Evolutionary conservation across 441 rosid species (phyloP), one percentile per base, ranked within the genome.

Genomic region (Pelargonium fulgidum): DNA sequence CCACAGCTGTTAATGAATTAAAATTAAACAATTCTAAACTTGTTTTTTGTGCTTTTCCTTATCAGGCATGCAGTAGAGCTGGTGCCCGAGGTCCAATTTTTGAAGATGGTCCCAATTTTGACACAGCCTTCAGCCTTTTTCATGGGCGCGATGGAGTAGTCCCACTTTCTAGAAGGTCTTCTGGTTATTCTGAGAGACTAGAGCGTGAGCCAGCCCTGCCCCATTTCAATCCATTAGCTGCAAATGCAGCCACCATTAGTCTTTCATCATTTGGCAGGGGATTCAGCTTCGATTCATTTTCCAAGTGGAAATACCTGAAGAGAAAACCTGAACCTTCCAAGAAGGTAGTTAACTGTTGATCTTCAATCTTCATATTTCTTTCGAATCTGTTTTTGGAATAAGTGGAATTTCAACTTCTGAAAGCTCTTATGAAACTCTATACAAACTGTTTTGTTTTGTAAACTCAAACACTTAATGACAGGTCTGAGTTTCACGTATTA

Each of bases 51-150:
- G 11, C 26, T 62, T 64, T 39, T 72, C 47, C 62, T 66, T 61
- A n/a, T 65, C 78, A 88, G 93, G 86, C 77, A 11, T 82, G 85
- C 66, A 48, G 5, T 48, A 48, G 5, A 48, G 56, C 16, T 4
- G 16, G 56, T 2, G 56, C 83, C 63, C 81, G 81, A 77, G 93
- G 89, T 70, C 93, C 93, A 0, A 88, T 88, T n/a, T 88, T 88
- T 71, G 93, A 88, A 81, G 93, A 88, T 83, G 93, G 89, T 6
- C 93, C 91, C 39, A 86, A 88, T 81, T 88, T 88, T 73, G 93
- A 86, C 54, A 82, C 73, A 74, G 89, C 91, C 7, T 88, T 86
- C 78, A 81, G 85, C 81, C 85, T 88, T 74, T 88, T 88, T 78
- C 93, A 88, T 73, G 93, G 93, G 11, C 81, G 52, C 52, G 88